These are phyloP conservation scores for Pseudoperonospora humuli DNA, from an alignment of 352 stramenopile genomes.

Conservation along the genomic window DNA sequence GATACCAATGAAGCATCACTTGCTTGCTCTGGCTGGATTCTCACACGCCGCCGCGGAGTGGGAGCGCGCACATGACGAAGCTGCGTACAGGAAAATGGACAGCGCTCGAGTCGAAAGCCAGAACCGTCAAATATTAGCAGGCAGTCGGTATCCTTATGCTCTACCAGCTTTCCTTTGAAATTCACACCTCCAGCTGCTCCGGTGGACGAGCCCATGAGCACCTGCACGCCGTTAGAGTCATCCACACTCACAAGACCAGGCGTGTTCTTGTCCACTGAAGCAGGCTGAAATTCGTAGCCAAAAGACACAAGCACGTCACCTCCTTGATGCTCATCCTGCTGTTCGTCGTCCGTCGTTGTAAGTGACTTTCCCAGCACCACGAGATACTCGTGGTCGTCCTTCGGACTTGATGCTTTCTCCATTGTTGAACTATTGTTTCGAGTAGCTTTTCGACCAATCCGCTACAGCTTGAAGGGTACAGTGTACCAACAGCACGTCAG, in stretches of 20 bases:
- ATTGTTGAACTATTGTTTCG: conserved; percentile 8
- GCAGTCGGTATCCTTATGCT: conserved; percentile 81
- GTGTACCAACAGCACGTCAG: conserved; percentile 26
- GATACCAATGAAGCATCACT: conserved; percentile 1
- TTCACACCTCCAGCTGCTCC: conserved; percentile 48
- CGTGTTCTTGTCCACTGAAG: conserved; percentile 59
- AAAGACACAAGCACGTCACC: conserved; percentile 49
- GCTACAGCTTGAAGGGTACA: conserved; percentile 18
- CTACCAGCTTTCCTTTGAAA: conserved; percentile 71
- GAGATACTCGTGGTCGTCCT: conserved; percentile 47
- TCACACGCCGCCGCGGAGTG: conserved; percentile 13
- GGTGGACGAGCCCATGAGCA: conserved; percentile 50
- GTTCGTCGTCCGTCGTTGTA: background rate
- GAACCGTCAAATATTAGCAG: conserved; percentile 71
- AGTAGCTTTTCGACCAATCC: conserved; percentile 20
- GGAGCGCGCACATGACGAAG: conserved; percentile 58
- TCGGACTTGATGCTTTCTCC: conserved; percentile 7
- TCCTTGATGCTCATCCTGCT: conserved; percentile 3
- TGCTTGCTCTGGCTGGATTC: conserved; percentile 5
- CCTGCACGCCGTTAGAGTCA: conserved; percentile 45
- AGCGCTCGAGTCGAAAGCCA: conserved; percentile 60
- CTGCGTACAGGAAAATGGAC: conserved; percentile 61
- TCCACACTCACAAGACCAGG: conserved; percentile 64
- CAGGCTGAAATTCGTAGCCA: conserved; percentile 80
- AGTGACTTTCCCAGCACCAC: conserved; percentile 51